Conservation (phyloP, 2,329 filamentous ascomycete species). For the Penicillium janthinellum region DNA sequence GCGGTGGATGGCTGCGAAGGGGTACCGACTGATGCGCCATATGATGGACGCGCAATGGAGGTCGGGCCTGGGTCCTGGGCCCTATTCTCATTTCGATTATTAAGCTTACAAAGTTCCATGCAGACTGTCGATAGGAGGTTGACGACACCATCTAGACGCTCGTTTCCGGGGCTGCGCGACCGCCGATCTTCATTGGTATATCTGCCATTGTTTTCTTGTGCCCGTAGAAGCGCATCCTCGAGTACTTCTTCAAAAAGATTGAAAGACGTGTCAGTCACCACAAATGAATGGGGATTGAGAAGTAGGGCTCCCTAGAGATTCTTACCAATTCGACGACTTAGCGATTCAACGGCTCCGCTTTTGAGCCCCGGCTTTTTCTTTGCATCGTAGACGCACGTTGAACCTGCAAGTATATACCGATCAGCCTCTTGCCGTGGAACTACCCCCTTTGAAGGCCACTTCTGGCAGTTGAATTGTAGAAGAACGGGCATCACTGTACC, state of each 20-base stretch:
- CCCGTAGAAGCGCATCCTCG: neutral
- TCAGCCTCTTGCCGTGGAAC: neutral
- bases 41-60: neutral
- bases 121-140: constrained; percentile 8
- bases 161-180: neutral
- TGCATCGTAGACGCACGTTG: neutral
- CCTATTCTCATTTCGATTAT: constrained; percentile 4
- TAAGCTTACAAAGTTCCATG: constrained; percentile 15
- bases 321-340: neutral
- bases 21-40: neutral
- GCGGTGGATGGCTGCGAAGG: neutral
- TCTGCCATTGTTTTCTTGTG: neutral
- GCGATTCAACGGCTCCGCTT: neutral
- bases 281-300: too few species aligned
- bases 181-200: neutral
- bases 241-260: neutral
- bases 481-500: neutral
- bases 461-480: neutral
- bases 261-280: neutral
- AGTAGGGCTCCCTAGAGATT: too few species aligned
- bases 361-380: neutral
- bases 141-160: constrained; percentile 5
- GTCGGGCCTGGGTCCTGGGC: neutral
- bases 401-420: neutral
- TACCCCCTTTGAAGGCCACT: neutral